Base-by-base conservation (phyloP, 306 rosid genomes). In the Amphicarpaea edgeworthii region DNA sequence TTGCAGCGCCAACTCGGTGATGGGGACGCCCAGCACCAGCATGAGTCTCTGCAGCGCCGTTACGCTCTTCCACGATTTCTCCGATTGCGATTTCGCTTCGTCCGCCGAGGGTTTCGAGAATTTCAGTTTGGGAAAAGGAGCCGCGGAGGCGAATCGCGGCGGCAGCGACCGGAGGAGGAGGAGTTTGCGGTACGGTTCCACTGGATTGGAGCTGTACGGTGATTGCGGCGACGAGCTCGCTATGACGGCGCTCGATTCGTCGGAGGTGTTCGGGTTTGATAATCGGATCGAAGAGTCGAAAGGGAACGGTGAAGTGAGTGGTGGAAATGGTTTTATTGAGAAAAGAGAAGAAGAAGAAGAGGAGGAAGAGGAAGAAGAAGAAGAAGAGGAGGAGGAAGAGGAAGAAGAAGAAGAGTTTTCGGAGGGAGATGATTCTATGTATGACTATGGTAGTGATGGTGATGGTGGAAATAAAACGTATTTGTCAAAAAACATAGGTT, bases 1-100 rank as follows among this genome's bases (percentile, higher is more conserved):
- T 55, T 85, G 93, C 63, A 95, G 99, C 83, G 92, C 97, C 37
- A 92, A 89, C 83, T 95, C 99, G 15, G 80, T 60, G 7, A 86
- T 92, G 91, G 97, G 96, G 15, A 92, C 97, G 26, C 97, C 97
- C 0, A 90, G 86, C 76, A 68, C 75, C 54, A 20, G 45, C 62
- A 70, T 70, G 82, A 78, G 79, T 77, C 68, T 86, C 79, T 79
- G 90, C 41, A 89, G 99, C 81, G 60, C 96, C 30, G 47, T 92
- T 74, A 90, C 97, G 7, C 83, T 82, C 14, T 95, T 77, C 69
- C 87, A 89, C 55, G 97, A 95, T 50, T 88, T 82, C 64, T 34
- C 87, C 12, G 93, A 90, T 14, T 72, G 63, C 12, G 97, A 89
- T 43, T 83, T 77, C n/a, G 90, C 85, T 55, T 85, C 89, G 37